These are phyloP conservation scores for Ceratocystis colombiana DNA, from an alignment of 2,329 filamentous ascomycete genomes.

Conservation along the genomic window DNA sequence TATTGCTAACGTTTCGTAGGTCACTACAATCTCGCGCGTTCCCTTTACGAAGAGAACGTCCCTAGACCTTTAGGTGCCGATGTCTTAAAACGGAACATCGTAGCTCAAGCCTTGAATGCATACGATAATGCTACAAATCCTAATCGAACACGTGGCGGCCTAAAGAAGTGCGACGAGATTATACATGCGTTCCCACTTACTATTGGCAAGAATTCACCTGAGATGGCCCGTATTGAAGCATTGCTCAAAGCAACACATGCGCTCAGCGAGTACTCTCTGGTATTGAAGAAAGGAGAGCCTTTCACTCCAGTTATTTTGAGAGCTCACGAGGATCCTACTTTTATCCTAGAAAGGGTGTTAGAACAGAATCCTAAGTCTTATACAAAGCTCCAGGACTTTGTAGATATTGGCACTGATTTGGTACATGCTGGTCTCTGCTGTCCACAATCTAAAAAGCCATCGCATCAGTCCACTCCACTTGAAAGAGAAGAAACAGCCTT, in stretches of 20 bases:
- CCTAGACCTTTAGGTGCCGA: constrained; percentile 42
- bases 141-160: constrained; percentile 62
- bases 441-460: constrained; percentile 20
- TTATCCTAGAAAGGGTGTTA: constrained; percentile 60
- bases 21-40: constrained; percentile 54
- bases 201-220: constrained; percentile 43
- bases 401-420: constrained; percentile 59
- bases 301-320: constrained; percentile 69
- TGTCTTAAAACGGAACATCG: constrained; percentile 49
- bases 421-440: constrained; percentile 42
- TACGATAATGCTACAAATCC: constrained; percentile 79
- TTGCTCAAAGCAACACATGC: constrained; percentile 64
- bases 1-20: constrained; percentile 11
- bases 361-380: constrained; percentile 67
- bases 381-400: constrained; percentile 61
- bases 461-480: constrained; percentile 23
- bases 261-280: constrained; percentile 65
- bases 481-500: constrained; percentile 30
- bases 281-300: constrained; percentile 67
- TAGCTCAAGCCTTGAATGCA: constrained; percentile 54
- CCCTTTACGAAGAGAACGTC: constrained; percentile 47
- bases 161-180: constrained; percentile 68
- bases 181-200: constrained; percentile 53
- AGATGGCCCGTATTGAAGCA: constrained; percentile 48
- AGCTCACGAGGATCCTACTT: constrained; percentile 65